These are phyloP conservation scores for Piloderma croceum DNA, from an alignment of 768 basidiomycete species.

Conservation along the genomic window DNA sequence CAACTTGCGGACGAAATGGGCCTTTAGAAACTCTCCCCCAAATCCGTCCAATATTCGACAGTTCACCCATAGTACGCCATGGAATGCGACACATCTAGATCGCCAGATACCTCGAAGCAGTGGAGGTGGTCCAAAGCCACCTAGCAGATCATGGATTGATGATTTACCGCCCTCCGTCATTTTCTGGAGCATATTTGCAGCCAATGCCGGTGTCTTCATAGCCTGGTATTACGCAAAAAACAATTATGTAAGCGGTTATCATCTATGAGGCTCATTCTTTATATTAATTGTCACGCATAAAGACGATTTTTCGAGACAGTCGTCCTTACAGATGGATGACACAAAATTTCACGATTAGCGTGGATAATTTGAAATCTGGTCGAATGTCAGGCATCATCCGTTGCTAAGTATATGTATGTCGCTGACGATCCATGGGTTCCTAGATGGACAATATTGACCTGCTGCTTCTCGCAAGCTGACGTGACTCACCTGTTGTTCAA, in stretches of 20 bases:
- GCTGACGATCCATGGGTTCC: not conserved
- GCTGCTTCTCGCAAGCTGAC: slow-evolving; percentile 64
- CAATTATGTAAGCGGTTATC: slow-evolving; percentile 28
- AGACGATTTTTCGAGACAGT: too few relatives aligned
- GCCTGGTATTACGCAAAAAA: slow-evolving; percentile 45
- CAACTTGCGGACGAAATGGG: too few relatives aligned
- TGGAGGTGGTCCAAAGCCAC: not conserved
- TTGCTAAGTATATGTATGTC: not conserved
- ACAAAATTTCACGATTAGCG: slow-evolving; percentile 58
- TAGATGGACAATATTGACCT: slow-evolving; percentile 74
- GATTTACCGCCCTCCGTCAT: slow-evolving; percentile 47
- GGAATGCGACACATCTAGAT: not conserved
- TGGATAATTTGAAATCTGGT: slow-evolving; percentile 57
- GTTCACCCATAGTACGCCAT: not conserved
- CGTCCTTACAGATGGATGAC: slow-evolving; percentile 43
- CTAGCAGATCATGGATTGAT: slow-evolving; percentile 32
- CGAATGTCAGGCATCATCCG: slow-evolving; percentile 47
- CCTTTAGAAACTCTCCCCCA: too few relatives aligned
- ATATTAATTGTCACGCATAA: not conserved
- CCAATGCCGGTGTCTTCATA: slow-evolving; percentile 58
- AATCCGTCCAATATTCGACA: too few relatives aligned
- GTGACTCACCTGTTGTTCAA: slow-evolving; percentile 67
- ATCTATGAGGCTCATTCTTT: not conserved
- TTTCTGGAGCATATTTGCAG: slow-evolving; percentile 58
- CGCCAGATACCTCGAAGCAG: not conserved